Evolutionary conservation across 1,284 basidiomycete genomes (phyloP), one percentile per base, ranked within the genome.

Genomic region (Trametes pubescens): DNA sequence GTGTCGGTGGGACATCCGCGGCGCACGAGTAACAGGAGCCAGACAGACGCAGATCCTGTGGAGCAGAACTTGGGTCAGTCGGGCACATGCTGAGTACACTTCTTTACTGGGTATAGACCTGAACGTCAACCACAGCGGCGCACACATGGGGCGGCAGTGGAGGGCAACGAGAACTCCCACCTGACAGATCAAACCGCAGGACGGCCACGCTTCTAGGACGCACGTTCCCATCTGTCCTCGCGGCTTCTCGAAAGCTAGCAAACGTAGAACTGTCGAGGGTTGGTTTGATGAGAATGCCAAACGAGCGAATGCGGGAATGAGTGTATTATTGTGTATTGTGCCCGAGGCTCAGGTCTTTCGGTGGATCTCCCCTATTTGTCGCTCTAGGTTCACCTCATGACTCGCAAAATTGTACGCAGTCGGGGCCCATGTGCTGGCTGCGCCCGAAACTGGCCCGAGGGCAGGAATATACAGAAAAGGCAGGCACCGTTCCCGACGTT

Each of bases 401-500:
- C 40, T 43, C 18, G 40, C 14, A 8, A 7, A 7, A 43, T 18
- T 38, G 40, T 43, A 18, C 40, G 18, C 18, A 43, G 40, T 43
- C 40, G 18, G 4, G 18, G 18, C 6, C 6, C 40, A n/a, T n/a
- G 16, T 43, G 40, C 40, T 43, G 16, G 16, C 40, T 16, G 4
- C 40, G 40, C 40, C 18, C 18, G 40, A 32, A 32, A 3, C 29
- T 32, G 29, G 29, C 29, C 29, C 29, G 29, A 16, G 13, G 14
- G 4, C n/a, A 16, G 29, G 26, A 29, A 16, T 13, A 43, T 18
- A 52, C 2, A 32, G 43, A n/a, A n/a, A 35, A 10, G 9, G 38
- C 57, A 59, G 57, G 57, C 40, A 59, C 57, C 40, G 21, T 52
- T 59, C 49, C 40, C 57, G 46, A 24, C 38, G 29, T 13, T 34